Conservation (phyloP, 176 grass and related monocot species). For the Triticum turgidum region DNA sequence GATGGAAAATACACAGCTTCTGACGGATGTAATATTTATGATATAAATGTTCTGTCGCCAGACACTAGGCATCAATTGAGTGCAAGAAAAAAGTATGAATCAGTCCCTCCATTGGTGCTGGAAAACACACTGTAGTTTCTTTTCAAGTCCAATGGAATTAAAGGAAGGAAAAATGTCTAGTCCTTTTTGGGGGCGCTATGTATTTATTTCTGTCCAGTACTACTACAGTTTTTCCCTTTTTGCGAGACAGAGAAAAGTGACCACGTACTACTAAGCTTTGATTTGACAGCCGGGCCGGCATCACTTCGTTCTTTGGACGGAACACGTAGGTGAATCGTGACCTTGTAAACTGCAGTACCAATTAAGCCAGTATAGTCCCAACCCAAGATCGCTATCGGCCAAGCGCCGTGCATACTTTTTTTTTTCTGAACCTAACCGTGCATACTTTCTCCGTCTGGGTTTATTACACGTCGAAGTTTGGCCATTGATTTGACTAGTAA, state of each 20-base stretch:
- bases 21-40: neutral
- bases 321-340: neutral
- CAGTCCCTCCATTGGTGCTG: neutral
- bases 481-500: too few species aligned
- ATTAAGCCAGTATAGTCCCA: neutral
- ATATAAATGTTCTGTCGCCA: neutral
- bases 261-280: neutral
- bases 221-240: neutral
- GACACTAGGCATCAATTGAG: neutral
- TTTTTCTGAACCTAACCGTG: too few species aligned
- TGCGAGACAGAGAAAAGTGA: neutral
- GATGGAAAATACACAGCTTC: neutral
- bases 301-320: neutral
- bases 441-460: too few species aligned
- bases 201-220: neutral
- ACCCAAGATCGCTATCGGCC: too few species aligned
- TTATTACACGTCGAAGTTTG: too few species aligned
- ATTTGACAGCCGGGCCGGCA: neutral
- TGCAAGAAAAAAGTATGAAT: neutral
- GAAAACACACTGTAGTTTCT: neutral
- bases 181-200: neutral
- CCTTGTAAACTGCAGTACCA: neutral
- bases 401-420: neutral
- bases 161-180: neutral
- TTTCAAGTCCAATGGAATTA: neutral